Conservation (phyloP, 345 rosid genomes). For the Aethionema arabicum region DNA sequence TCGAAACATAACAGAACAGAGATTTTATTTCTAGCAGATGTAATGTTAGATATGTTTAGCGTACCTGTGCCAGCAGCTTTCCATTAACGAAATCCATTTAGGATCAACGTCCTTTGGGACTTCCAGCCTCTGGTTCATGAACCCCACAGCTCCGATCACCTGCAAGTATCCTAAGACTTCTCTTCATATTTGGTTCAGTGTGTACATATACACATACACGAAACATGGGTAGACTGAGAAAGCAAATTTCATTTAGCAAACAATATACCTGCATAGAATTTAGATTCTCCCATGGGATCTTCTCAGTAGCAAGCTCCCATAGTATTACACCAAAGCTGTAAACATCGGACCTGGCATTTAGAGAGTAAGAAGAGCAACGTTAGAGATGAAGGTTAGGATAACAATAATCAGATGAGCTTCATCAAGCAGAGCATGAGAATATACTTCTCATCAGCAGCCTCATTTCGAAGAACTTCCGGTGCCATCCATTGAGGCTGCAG, state of each 20-base stretch:
- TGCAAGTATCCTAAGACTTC: conserved; percentile 43
- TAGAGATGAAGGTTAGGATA: conserved; percentile 4
- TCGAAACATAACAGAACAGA: not conserved
- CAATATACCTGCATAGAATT: conserved; percentile 87
- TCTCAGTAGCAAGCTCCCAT: conserved; percentile 95
- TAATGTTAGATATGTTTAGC: conserved; percentile 9
- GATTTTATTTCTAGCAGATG: conserved; percentile 3
- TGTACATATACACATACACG: not conserved
- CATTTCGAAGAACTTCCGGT: conserved; percentile 91
- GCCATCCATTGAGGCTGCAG: conserved; percentile 99
- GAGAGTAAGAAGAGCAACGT: not conserved
- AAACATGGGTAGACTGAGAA: not conserved
- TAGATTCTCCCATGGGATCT: conserved; percentile 94
- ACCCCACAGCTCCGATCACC: conserved; percentile 98
- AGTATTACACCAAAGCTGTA: conserved; percentile 90
- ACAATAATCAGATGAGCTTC: conserved; percentile 9
- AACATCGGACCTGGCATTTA: conserved; percentile 66
- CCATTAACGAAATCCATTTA: conserved; percentile 72
- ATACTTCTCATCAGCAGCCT: conserved; percentile 90
- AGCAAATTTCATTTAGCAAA: conserved; percentile 10
- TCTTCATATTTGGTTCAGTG: conserved; percentile 28
- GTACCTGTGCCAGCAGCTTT: conserved; percentile 95
- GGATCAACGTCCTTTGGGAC: conserved; percentile 79
- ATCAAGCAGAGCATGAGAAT: conserved; percentile 27
- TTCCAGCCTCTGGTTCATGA: conserved; percentile 87